Evolutionary conservation across 192 early-diverging fungal genomes (phyloP), one percentile per base, ranked within the genome.

Genomic region (Coemansia sp.): DNA sequence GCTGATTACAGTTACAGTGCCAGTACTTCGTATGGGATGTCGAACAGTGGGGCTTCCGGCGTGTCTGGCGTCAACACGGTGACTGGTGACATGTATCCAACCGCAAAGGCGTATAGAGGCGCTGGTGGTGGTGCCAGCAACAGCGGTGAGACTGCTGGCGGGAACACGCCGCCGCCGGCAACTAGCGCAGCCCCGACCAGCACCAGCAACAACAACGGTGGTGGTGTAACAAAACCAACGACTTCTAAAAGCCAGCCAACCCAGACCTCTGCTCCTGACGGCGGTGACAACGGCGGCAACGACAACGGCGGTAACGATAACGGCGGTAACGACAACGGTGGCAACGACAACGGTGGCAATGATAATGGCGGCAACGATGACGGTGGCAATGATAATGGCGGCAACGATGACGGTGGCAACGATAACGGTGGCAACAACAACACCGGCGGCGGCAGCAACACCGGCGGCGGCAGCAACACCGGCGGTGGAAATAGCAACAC

Each of bases 61-160:
- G 70, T 69, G 24, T 72, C 58, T 23, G 76, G 76, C 14, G 60
- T 64, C 4, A 63, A 26, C 17, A 26, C 64, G 18, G 63, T 78
- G 1, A 58, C 66, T 14, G 76, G 76, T 46, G 67, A 78, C 40
- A 34, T 68, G 58, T 78, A 72, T 56, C 67, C 70, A 0, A 20
- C 49, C 25, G 69, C 70, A 31, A 54, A 61, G 60, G 25, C 59
- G 3, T 73, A 73, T 55, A 67, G 50, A 4, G 70, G 70, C 7
- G 38, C 70, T 21, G 48, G 50, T 18, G 58, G 65, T 18, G 23
- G 50, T 31, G 57, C 65, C 24, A 67, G 65, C 38, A 67, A 67
- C 42, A 67, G 23, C 28, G 56, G 57, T 36, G 48, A 48, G 18
- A 20, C 55, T 0, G 49, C 47, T 48, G 34, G 18, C 9, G 37